phyloP scores from a whole-genome alignment of 495 filamentous ascomycete genomes.

The Hapsidospora chrysogenum region DNA sequence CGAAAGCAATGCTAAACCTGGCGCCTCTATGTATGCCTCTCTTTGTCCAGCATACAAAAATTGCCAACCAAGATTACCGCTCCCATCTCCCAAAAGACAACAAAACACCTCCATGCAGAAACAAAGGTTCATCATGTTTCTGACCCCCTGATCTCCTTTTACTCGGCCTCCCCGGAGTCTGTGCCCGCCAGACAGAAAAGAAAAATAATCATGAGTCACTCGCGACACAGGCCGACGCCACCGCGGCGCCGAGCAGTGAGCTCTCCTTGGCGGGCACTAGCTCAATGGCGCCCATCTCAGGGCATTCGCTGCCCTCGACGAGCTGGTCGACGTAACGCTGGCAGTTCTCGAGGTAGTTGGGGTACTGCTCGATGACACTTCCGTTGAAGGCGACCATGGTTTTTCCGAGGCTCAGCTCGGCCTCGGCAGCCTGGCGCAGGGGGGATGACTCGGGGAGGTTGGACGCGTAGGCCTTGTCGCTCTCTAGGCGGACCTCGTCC shows the following conservation, averaged over 20 bases:
- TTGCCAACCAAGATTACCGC: no score
- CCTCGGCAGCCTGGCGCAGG: slow-evolving; percentile 9
- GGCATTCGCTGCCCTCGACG: slow-evolving; percentile 9
- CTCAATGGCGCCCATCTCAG: slow-evolving; percentile 20
- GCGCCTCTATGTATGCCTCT: slow-evolving; percentile 4
- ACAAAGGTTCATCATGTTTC: slow-evolving; percentile 3
- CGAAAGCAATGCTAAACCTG: slow-evolving; percentile 3
- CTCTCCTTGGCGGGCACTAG: slow-evolving; percentile 42
- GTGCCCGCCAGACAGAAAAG: no score
- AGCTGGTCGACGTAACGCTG: slow-evolving; percentile 36
- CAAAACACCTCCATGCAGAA: no score
- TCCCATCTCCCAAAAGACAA: no score
- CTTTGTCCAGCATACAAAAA: not conserved
- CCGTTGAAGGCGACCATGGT: slow-evolving; percentile 46
- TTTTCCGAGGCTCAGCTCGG: slow-evolving; percentile 9
- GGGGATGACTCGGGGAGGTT: slow-evolving; percentile 4
- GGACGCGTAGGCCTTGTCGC: slow-evolving; percentile 15
- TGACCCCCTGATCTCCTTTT: not conserved
- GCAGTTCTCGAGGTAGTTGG: slow-evolving; percentile 28
- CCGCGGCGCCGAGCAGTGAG: slow-evolving; percentile 44
- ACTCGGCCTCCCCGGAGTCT: slow-evolving; percentile 3
- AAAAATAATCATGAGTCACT: no score
- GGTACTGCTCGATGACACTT: slow-evolving; percentile 49
- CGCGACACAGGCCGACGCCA: slow-evolving; percentile 35
- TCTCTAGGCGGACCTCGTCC: slow-evolving; percentile 35